phyloP scores from a whole-genome alignment of 2,329 filamentous ascomycete genomes.

The Didymella glomerata region DNA sequence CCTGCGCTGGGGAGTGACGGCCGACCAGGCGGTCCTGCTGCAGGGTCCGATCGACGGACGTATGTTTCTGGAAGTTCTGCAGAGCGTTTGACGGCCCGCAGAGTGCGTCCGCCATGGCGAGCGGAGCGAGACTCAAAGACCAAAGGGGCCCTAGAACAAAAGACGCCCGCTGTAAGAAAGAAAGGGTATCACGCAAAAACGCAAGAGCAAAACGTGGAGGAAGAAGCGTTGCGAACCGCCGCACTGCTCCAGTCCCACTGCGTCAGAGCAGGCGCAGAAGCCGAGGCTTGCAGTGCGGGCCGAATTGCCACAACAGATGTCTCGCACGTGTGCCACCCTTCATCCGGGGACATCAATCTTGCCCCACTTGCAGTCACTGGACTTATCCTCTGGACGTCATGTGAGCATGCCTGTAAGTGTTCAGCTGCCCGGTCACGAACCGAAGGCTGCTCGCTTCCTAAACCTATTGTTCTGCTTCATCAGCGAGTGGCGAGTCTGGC shows the following conservation, averaged over 20 bases:
- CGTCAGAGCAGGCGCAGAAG: slow-evolving; percentile 18
- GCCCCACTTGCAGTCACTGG: slow-evolving; percentile 1
- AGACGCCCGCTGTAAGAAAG: too few relatives aligned
- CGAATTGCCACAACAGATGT: slow-evolving; percentile 21
- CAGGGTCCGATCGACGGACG: slow-evolving; percentile 71
- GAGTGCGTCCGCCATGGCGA: slow-evolving; percentile 69
- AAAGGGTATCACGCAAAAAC: slow-evolving; percentile 34
- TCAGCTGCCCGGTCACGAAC: slow-evolving; percentile 1
- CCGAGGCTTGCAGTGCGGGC: slow-evolving; percentile 33
- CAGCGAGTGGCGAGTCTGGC: slow-evolving; percentile 14
- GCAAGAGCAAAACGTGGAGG: slow-evolving; percentile 14
- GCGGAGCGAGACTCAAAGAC: not conserved
- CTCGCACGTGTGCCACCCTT: slow-evolving; percentile 18
- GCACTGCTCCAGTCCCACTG: slow-evolving; percentile 7
- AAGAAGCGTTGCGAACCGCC: slow-evolving; percentile 4
- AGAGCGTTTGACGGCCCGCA: slow-evolving; percentile 80
- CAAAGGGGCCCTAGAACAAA: slow-evolving; percentile 19
- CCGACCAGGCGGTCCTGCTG: slow-evolving; percentile 74
- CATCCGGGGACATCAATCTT: not conserved
- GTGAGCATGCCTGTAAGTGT: not conserved
- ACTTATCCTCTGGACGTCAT: not conserved
- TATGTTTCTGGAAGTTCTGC: slow-evolving; percentile 76
- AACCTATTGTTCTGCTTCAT: not conserved
- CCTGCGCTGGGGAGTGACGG: slow-evolving; percentile 64
- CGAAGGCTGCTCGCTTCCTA: not conserved